Evolutionary conservation across 306 rosid genomes (phyloP).

Genomic region (Comarum palustre): DNA sequence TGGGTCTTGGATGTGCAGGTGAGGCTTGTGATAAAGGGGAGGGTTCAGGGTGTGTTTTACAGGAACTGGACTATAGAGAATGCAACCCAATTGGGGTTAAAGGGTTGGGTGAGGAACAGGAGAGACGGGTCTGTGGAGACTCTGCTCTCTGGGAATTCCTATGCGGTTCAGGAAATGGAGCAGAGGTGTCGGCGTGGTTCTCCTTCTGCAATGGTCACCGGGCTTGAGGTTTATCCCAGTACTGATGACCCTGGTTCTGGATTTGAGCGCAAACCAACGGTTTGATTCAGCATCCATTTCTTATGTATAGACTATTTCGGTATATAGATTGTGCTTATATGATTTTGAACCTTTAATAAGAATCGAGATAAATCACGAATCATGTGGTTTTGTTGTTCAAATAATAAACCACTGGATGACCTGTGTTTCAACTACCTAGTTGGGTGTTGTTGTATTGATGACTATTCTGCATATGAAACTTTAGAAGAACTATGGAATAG

Average conservation of each 20-base stretch:
- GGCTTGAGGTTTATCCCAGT: conserved; percentile 55
- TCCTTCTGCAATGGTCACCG: conserved; percentile 64
- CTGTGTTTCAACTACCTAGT: not conserved
- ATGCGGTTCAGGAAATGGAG: conserved; percentile 63
- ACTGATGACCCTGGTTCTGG: conserved; percentile 57
- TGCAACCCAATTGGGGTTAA: conserved; percentile 46
- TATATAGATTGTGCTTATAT: conserved; percentile 1
- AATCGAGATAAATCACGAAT: not conserved
- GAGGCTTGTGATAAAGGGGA: conserved; percentile 78
- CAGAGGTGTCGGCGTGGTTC: conserved; percentile 90
- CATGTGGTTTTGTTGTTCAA: not conserved
- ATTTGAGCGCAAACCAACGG: conserved; percentile 55
- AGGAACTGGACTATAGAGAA: conserved; percentile 50
- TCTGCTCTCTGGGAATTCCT: conserved; percentile 42
- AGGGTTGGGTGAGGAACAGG: conserved; percentile 53
- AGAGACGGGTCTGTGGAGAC: conserved; percentile 62
- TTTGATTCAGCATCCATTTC: conserved; percentile 36
- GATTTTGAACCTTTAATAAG: conserved; percentile 7
- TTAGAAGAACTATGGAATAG: not conserved
- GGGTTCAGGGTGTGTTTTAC: conserved; percentile 73
- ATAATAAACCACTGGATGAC: not conserved
- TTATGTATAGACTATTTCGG: not conserved
- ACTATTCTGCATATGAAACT: not conserved
- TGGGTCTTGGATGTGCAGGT: conserved; percentile 48
- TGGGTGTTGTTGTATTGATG: not conserved